Percentiles rank a stretch among this genome's conserved stretches.
Evolutionary conservation across 1,284 basidiomycete genomes (phyloP).

Genomic region (Trametes polyzona): DNA sequence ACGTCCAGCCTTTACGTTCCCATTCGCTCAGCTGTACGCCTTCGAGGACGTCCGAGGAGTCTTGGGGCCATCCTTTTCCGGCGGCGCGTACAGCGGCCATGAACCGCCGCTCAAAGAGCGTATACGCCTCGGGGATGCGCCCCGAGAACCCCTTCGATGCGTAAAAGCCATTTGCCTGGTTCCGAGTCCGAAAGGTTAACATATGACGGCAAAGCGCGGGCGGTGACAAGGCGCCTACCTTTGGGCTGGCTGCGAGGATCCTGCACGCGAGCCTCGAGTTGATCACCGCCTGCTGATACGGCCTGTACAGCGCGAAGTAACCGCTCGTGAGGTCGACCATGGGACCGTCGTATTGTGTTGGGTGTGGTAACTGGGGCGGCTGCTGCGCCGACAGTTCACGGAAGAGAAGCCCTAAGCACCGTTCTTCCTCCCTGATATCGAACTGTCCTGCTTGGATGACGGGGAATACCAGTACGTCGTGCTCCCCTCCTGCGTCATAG

Average conservation of each 20-base stretch:
- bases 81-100: conserved; percentile 67
- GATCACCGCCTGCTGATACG: conserved; percentile 81
- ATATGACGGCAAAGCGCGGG: neutral
- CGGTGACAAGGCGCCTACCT: conserved; percentile 50
- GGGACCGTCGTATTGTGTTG: conserved; percentile 38
- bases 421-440: conserved; percentile 82
- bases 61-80: conserved; percentile 49
- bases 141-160: conserved; percentile 88
- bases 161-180: conserved; percentile 93
- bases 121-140: conserved; percentile 95
- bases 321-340: conserved; percentile 86
- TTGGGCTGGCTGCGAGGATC: conserved; percentile 87
- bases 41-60: conserved; percentile 31
- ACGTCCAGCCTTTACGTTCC: conserved; percentile 94
- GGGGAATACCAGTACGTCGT: conserved; percentile 72
- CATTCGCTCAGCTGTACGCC: conserved; percentile 85
- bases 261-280: conserved; percentile 64
- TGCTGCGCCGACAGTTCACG: conserved; percentile 38
- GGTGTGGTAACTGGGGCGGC: neutral
- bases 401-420: conserved; percentile 63
- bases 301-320: conserved; percentile 88
- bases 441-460: conserved; percentile 88
- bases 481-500: conserved; percentile 17
- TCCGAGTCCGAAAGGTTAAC: conserved; percentile 1
- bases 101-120: conserved; percentile 84